Evolutionary conservation across 139 green algal species (phyloP).

Genomic region (Tetradesmus obliquus): DNA sequence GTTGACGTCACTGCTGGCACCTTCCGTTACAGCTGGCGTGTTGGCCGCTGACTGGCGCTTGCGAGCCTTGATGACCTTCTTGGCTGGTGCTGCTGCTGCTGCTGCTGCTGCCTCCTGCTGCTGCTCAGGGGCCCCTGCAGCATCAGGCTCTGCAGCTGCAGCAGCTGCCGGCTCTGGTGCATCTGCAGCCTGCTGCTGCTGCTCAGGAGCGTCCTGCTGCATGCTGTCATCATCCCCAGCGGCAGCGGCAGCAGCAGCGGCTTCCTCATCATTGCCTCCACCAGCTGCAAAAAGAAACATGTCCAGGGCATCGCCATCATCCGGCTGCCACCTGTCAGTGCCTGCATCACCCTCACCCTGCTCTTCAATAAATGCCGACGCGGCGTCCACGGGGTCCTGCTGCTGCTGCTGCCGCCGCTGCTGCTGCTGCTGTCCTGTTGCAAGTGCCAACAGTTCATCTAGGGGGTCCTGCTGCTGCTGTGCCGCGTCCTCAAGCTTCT

Average conservation of each 20-base stretch:
- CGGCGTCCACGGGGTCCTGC: no score
- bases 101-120: not conserved
- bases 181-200: not conserved
- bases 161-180: not conserved
- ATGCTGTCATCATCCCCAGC: not conserved
- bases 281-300: not conserved
- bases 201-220: not conserved
- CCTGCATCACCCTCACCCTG: not conserved
- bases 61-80: not conserved
- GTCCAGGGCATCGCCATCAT: not conserved
- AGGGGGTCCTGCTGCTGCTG: not conserved
- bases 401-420: no score
- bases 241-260: not conserved
- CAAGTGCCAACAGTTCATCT: no score
- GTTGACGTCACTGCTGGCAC: conserved; percentile 1
- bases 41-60: not conserved
- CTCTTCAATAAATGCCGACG: not conserved
- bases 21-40: not conserved
- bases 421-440: no score
- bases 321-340: conserved; percentile 1
- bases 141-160: not conserved
- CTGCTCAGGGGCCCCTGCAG: not conserved
- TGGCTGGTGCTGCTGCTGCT: not conserved
- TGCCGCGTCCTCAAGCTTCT: not conserved
- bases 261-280: not conserved